Evolutionary conservation across 2,329 filamentous ascomycete genomes (phyloP).

Genomic region (Arthrobotrys iridis): DNA sequence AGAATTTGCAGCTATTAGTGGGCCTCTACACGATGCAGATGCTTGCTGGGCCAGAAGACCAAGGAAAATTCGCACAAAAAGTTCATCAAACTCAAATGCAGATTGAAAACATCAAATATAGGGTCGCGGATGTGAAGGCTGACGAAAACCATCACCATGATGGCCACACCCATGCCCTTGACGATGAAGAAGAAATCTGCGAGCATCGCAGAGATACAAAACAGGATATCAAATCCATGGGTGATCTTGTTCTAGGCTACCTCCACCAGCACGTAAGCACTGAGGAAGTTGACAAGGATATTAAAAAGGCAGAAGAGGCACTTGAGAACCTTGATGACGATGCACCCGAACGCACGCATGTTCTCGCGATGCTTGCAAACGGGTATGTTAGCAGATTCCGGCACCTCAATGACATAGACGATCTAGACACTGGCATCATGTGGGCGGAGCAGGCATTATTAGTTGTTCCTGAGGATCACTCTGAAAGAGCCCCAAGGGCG

Average conservation of each 20-base stretch:
- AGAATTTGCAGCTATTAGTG: background rate
- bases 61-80: background rate
- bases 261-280: background rate
- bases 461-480: conserved; percentile 1
- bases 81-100: background rate
- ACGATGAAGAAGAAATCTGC: background rate
- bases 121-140: background rate
- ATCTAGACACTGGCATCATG: conserved; percentile 16
- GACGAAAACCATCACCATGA: background rate
- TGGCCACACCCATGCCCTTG: background rate
- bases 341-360: background rate
- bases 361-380: background rate
- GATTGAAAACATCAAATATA: background rate
- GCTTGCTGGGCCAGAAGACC: background rate
- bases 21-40: conserved; percentile 3
- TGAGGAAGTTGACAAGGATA: background rate
- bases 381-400: background rate
- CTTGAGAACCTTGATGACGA: conserved; percentile 16
- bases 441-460: conserved; percentile 19
- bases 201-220: background rate
- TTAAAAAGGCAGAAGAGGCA: background rate
- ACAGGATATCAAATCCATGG: background rate
- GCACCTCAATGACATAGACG: background rate
- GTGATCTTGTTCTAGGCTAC: background rate
- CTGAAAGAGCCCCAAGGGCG: background rate